phyloP scores from a whole-genome alignment of 1,284 basidiomycete genomes.

The Melampsora abietis-canadensis region DNA sequence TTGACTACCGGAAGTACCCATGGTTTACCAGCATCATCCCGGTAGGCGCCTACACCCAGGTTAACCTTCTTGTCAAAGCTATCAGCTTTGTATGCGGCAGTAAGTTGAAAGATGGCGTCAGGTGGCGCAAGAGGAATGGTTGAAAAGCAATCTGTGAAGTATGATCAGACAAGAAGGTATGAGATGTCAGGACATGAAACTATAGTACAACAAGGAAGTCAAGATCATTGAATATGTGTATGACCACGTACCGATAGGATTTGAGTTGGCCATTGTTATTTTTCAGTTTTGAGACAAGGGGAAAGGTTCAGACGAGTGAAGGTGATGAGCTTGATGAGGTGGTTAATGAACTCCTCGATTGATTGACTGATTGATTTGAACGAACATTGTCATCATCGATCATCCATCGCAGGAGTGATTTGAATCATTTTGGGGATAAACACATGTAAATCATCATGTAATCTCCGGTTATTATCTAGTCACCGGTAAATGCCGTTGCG shows the following conservation, averaged over 20 bases:
- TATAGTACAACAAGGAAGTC: not conserved
- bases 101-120: conserved; percentile 83
- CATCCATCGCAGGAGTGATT: too few species aligned
- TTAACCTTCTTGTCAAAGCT: conserved; percentile 78
- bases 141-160: conserved; percentile 15
- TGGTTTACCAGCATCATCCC: conserved; percentile 55
- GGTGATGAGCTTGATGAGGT: too few species aligned
- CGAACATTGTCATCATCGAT: too few species aligned
- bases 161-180: not conserved
- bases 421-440: too few species aligned
- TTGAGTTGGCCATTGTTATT: not conserved
- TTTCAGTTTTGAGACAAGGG: not conserved
- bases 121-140: conserved; percentile 33
- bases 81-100: conserved; percentile 81
- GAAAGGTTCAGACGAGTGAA: too few species aligned
- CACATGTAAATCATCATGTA: too few species aligned
- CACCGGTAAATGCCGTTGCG: too few species aligned
- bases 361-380: too few species aligned
- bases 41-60: conserved; percentile 59
- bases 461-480: too few species aligned
- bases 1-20: conserved; percentile 56
- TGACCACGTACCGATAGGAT: not conserved
- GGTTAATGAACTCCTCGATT: too few species aligned
- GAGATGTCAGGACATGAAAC: not conserved
- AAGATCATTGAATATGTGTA: not conserved